Evolutionary conservation across 2,329 filamentous ascomycete species (phyloP), one percentile per base, ranked within the genome.

Genomic region (Stemphylium vesicarium): DNA sequence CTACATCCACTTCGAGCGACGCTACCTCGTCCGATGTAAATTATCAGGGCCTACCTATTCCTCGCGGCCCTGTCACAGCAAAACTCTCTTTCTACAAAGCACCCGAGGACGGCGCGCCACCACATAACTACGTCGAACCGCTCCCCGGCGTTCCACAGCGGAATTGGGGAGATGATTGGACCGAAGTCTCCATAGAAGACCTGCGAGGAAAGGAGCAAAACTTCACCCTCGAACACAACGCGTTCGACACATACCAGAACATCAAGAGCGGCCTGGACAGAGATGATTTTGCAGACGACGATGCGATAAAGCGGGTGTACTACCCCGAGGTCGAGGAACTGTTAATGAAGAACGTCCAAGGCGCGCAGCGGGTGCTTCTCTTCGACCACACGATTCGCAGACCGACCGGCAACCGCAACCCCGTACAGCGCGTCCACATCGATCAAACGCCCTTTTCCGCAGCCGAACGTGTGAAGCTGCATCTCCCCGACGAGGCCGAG

Each of bases 381-480:
- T 96, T 96, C 77, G 92, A 96, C 80, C 90, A 96, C 79, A 96
- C 92, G 7, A 85, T 96, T 73, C 88, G 92, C n/a, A 85, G 89
- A 37, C 82, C 86, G 0, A 75, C 79, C 48, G 84, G 89, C 0
- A 74, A 75, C n/a, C 85, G 92, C 42, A 80, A 78, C 1, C 91
- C 92, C 2, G 91, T 96, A 0, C 84, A 81, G 11, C 76, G 84
- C 36, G 90, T 90, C 0, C 92, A 96, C 75, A 89, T 96, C 59
- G 92, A 96, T 73, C 92, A 96, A 77, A 95, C 91, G 0, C 76
- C 83, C 6, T 74, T 74, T 13, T 88, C 89, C 0, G 87, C 89
- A 0, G 82, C 78, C 9, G 81, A 84, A 71, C 88, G 92, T 42
- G 89, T 96, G 2, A 79, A 79, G 12, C 78, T 83, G 1, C 91